Base-by-base conservation (phyloP, 2,329 filamentous ascomycete genomes). In the Claviceps fusiformis region DNA sequence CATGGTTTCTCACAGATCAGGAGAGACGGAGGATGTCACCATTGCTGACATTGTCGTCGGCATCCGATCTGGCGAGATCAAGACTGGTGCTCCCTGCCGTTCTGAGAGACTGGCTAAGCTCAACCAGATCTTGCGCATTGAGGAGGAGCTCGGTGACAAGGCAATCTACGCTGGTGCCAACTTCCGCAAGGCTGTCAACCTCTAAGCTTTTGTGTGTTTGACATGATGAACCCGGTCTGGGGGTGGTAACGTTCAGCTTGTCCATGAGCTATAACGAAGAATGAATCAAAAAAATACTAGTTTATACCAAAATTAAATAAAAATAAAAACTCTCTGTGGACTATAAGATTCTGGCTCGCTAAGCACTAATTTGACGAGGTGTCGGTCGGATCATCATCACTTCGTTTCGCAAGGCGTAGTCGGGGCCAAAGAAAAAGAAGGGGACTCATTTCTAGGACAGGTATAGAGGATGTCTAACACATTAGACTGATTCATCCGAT, bases 11-110 rank as follows among this genome's bases (percentile, higher is more conserved):
- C 93, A 98, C 82, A 87, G 93, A 67, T 98, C 93, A 60, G 93
- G 93, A 73, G 93, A 98, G 87, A 98, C 93, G 58, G 93, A 97
- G 79, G 93, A 98, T 78, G 93, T 98, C 67, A 98, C 93, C 75
- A 98, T 98, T 72, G 86, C 93, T 65, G 93, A 98, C 72, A 93
- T 98, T 65, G 90, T 91, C 62, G 93, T 98, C 65, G 93, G 93
- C 79, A 88, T 98, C 70, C 89, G 93, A 67, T 79, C 91, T 67
- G 93, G 93, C 64, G 89, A 98, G 82, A 97, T 98, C 84, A 96
- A 96, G 89, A 95, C 91, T 62, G 91, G 91, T 82, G 92, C 92
- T 60, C 93, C 93, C 65, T 87, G 87, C 71, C 87, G 93, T 69
- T 96, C 92, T 65, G 93, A 98, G 83, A 91, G 93, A 80, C 83